Evolutionary conservation across 1,284 basidiomycete species (phyloP).

Genomic region (Ustilago trichophora): DNA sequence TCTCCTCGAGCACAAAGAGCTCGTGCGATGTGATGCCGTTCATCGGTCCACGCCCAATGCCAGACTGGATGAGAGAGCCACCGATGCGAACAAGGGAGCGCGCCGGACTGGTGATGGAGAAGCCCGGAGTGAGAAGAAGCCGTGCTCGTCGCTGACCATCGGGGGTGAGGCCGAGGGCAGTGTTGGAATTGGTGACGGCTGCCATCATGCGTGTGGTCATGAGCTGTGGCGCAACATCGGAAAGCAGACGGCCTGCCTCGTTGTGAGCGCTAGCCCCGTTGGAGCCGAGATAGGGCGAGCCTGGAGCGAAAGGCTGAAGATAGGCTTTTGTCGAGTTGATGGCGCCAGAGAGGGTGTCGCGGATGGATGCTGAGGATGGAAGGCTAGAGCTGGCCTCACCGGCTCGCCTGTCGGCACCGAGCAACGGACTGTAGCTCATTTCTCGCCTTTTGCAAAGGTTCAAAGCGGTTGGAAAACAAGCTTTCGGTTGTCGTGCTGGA

Average conservation of each 20-base stretch:
- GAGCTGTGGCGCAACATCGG: slow-evolving; percentile 65
- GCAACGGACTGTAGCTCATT: slow-evolving; percentile 37
- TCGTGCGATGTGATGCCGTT: slow-evolving; percentile 59
- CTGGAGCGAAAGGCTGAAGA: slow-evolving; percentile 47
- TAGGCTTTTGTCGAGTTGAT: slow-evolving; percentile 55
- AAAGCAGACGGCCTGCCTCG: slow-evolving; percentile 57
- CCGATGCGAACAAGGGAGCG: slow-evolving; percentile 61
- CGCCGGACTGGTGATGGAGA: slow-evolving; percentile 59
- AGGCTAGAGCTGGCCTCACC: slow-evolving; percentile 25
- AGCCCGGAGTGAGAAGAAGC: slow-evolving; percentile 52
- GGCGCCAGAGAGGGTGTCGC: slow-evolving; percentile 43
- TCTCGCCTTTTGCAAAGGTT: no score
- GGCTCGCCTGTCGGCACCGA: slow-evolving; percentile 18
- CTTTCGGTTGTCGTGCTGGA: no score
- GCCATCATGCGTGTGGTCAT: slow-evolving; percentile 63
- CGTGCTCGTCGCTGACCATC: slow-evolving; percentile 49
- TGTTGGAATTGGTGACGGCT: slow-evolving; percentile 57
- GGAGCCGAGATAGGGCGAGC: slow-evolving; percentile 36
- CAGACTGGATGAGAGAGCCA: slow-evolving; percentile 51
- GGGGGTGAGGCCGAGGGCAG: slow-evolving; percentile 48
- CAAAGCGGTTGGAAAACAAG: no score
- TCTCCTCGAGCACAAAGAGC: slow-evolving; percentile 60
- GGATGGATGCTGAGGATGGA: slow-evolving; percentile 32
- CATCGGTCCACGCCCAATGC: slow-evolving; percentile 55
- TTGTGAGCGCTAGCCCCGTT: slow-evolving; percentile 18